Base-by-base conservation (phyloP, 1,284 basidiomycete species). In the Fomitopsis palustris region DNA sequence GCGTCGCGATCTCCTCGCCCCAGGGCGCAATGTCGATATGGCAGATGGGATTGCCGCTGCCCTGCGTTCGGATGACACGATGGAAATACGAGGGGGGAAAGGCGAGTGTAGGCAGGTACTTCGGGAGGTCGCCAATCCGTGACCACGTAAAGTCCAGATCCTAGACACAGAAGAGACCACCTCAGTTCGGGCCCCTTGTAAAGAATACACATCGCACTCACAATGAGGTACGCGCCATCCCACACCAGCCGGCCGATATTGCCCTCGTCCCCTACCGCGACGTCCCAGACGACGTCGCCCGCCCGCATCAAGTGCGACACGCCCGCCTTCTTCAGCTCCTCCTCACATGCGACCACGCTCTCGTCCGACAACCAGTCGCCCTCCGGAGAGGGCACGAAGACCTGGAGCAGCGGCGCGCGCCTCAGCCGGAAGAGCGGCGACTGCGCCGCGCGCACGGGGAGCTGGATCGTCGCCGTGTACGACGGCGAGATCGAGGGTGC, bases 51-150 rank as follows among this genome's bases (percentile, higher is more conserved):
- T 92, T 92, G 4, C 82, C 83, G 33, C 70, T 71, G 19, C 78
- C 76, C 56, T 77, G 72, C 25, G 81, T 77, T 47, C 89, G 82
- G 59, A 93, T 84, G 52, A 92, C 87, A 31, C 88, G 84, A 69
- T 93, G 90, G 77, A 92, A 93, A 71, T 92, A 92, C 23, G 90
- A 91, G 0, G 90, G 90, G 19, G 90, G 81, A 69, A 92, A 91
- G 1, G 88, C 86, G 41, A 93, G 72, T 12, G 86, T 84, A 54
- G 88, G 86, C 62, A 93, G 76, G 69, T 90, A 90, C 64, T 83
- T 82, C 9, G 91, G 90, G 17, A 92, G 73, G 67, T 93, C 90
- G 3, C 91, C 91, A 33, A 83, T 77, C 1, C 80, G 70, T 7
- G 88, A 88, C 71, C 87, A 92, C 16, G 84, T 84, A 70, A 90